Conservation (phyloP, 495 filamentous ascomycete genomes). For the Viridothelium virens region DNA sequence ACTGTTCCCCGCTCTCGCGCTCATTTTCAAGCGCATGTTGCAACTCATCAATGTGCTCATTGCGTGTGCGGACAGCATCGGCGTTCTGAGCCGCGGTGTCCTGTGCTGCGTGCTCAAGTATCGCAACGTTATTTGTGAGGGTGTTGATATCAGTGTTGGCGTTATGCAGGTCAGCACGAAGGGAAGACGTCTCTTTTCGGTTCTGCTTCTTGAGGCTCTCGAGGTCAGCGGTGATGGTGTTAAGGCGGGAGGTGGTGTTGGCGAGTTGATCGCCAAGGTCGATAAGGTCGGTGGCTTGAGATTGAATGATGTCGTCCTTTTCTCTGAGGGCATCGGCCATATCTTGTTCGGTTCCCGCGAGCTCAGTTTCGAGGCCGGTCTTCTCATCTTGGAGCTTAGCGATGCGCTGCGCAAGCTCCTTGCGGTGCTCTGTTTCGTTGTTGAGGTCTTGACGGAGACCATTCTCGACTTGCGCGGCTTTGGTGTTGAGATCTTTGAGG, state of each 20-base stretch:
- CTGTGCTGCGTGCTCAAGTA: neutral
- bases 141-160: conserved; percentile 15
- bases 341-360: conserved; percentile 13
- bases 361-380: conserved; percentile 10
- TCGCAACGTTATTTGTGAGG: conserved; percentile 13
- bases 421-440: conserved; percentile 14
- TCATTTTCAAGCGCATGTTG: conserved; percentile 6
- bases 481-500: conserved; percentile 24
- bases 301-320: conserved; percentile 2
- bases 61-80: conserved; percentile 21
- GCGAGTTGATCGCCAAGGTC: conserved; percentile 14
- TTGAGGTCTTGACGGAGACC: conserved; percentile 7
- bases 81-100: conserved; percentile 20
- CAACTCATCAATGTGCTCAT: conserved; percentile 19
- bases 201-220: conserved; percentile 12
- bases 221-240: conserved; percentile 6
- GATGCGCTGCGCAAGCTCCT: conserved; percentile 15
- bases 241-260: neutral
- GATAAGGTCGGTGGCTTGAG: conserved; percentile 8
- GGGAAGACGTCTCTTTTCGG: neutral
- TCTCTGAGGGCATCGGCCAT: neutral
- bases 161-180: conserved; percentile 10
- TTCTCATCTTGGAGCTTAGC: conserved; percentile 13
- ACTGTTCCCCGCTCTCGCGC: conserved; percentile 11
- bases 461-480: conserved; percentile 20